A percentile compares a stretch with the other conserved stretches of the same genome.
phyloP scores from a whole-genome alignment of 2,329 filamentous ascomycete genomes.

The Phialocephala subalpina region DNA sequence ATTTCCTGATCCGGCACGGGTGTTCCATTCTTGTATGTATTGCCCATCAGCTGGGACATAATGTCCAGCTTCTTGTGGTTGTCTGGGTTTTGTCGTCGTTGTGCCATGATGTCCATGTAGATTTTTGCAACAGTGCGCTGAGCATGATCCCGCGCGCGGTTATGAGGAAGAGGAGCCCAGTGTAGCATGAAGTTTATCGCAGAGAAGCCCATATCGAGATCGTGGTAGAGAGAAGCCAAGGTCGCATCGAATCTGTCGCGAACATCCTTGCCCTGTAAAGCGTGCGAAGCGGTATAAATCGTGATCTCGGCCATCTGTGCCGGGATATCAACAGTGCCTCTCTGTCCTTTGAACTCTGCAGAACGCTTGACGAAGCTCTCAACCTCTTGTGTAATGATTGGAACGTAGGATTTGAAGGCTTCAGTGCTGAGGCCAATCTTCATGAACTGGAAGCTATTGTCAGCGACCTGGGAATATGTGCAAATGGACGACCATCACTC shows the following conservation, averaged over 20 bases:
- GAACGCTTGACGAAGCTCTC: slow-evolving; percentile 75
- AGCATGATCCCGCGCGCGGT: slow-evolving; percentile 80
- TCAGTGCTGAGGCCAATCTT: slow-evolving; percentile 81
- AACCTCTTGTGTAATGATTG: slow-evolving; percentile 79
- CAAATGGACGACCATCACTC: slow-evolving; percentile 31
- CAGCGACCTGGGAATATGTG: slow-evolving; percentile 5
- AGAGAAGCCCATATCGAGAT: slow-evolving; percentile 89
- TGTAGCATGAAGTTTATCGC: slow-evolving; percentile 91
- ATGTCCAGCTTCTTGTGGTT: slow-evolving; percentile 71
- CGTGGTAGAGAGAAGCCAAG: slow-evolving; percentile 85
- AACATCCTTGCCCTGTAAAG: slow-evolving; percentile 85
- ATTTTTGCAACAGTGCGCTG: slow-evolving; percentile 82
- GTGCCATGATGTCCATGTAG: slow-evolving; percentile 83
- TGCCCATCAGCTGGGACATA: slow-evolving; percentile 90
- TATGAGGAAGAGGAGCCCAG: slow-evolving; percentile 89
- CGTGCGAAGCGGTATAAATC: slow-evolving; percentile 87
- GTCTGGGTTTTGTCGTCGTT: slow-evolving; percentile 61
- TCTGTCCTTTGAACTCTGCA: slow-evolving; percentile 70
- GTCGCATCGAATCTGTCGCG: slow-evolving; percentile 81
- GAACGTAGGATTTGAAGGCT: slow-evolving; percentile 78
- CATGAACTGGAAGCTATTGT: slow-evolving; percentile 66
- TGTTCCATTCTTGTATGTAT: slow-evolving; percentile 82
- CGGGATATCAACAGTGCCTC: slow-evolving; percentile 75
- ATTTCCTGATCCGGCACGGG: slow-evolving; percentile 84
- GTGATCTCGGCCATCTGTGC: slow-evolving; percentile 85